Conservation (phyloP, 2,329 filamentous ascomycete species). For the Ceratocystis lukuohia region DNA sequence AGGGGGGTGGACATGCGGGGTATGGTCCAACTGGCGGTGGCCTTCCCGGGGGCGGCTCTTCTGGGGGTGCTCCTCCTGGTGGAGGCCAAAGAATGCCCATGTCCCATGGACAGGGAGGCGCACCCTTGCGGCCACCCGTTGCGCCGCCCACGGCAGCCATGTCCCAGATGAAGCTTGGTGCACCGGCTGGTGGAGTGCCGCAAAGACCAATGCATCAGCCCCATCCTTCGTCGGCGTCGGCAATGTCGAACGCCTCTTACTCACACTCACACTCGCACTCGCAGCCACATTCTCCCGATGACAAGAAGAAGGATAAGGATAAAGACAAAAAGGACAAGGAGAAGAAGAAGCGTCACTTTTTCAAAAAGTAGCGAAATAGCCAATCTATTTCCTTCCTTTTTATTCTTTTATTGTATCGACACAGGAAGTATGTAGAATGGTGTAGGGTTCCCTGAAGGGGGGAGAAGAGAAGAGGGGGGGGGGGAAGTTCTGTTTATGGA, state of each 20-base stretch:
- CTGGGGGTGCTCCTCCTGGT: neutral
- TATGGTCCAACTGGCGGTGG: neutral
- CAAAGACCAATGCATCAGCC: slow-evolving; percentile 16
- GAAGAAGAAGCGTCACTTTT: slow-evolving; percentile 20
- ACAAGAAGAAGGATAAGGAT: slow-evolving; percentile 14
- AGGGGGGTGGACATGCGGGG: slow-evolving; percentile 8
- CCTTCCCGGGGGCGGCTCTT: neutral
- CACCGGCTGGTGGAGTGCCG: slow-evolving; percentile 2
- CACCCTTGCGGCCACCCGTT: slow-evolving; percentile 8
- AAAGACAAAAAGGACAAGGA: slow-evolving; percentile 19
- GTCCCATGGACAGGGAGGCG: slow-evolving; percentile 1
- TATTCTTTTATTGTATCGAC: neutral
- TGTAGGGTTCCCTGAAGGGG: too few relatives aligned
- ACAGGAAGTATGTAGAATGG: too few relatives aligned
- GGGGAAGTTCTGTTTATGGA: too few relatives aligned
- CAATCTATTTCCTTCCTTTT: neutral
- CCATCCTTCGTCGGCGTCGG: slow-evolving; percentile 16
- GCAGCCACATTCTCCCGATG: slow-evolving; percentile 1
- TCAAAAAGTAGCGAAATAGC: slow-evolving; percentile 14
- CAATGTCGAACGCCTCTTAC: slow-evolving; percentile 15
- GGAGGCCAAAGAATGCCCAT: slow-evolving; percentile 3
- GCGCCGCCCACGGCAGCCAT: slow-evolving; percentile 15
- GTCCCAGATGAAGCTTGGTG: slow-evolving; percentile 17
- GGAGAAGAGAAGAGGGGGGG: too few relatives aligned
- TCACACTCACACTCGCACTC: slow-evolving; percentile 3